Percentiles rank a stretch among this genome's conserved stretches.
Evolutionary conservation across 352 stramenopile genomes (phyloP).

Genomic region (Globisporangium uncinulatum): DNA sequence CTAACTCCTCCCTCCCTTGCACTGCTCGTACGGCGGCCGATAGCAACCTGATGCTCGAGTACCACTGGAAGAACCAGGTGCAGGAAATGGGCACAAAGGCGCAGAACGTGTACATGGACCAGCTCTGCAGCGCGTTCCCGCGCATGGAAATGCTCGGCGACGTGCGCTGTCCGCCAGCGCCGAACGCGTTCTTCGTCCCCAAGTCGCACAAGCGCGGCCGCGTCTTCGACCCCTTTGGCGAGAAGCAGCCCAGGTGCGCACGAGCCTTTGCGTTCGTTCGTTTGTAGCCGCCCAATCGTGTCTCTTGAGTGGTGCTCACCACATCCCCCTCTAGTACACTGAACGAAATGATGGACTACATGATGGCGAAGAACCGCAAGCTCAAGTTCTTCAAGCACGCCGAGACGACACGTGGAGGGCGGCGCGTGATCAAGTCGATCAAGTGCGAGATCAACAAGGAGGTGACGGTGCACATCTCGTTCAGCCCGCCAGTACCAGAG

Average conservation of each 20-base stretch:
- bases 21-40: background rate
- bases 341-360: slow-evolving; percentile 88
- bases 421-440: slow-evolving; percentile 84
- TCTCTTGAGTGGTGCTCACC: background rate
- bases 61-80: slow-evolving; percentile 87
- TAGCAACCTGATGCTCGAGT: slow-evolving; percentile 85
- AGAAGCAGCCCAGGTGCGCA: slow-evolving; percentile 69
- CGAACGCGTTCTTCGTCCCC: slow-evolving; percentile 65
- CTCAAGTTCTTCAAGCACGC: slow-evolving; percentile 88
- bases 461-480: slow-evolving; percentile 75
- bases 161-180: slow-evolving; percentile 62
- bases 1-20: background rate
- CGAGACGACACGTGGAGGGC: slow-evolving; percentile 76
- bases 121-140: slow-evolving; percentile 62
- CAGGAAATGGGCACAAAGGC: slow-evolving; percentile 83
- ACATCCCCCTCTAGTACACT: slow-evolving; percentile 33
- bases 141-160: slow-evolving; percentile 81
- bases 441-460: slow-evolving; percentile 87
- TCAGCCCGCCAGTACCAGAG: slow-evolving; percentile 76
- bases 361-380: slow-evolving; percentile 85
- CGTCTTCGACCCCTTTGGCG: slow-evolving; percentile 78
- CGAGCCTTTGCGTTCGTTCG: background rate
- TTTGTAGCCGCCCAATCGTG: background rate
- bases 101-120: slow-evolving; percentile 76
- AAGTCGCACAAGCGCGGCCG: slow-evolving; percentile 80